Percentiles rank a stretch among this genome's conserved stretches.
Conservation (phyloP, 2,329 filamentous ascomycete species). For the Neoascochyta sp. region DNA sequence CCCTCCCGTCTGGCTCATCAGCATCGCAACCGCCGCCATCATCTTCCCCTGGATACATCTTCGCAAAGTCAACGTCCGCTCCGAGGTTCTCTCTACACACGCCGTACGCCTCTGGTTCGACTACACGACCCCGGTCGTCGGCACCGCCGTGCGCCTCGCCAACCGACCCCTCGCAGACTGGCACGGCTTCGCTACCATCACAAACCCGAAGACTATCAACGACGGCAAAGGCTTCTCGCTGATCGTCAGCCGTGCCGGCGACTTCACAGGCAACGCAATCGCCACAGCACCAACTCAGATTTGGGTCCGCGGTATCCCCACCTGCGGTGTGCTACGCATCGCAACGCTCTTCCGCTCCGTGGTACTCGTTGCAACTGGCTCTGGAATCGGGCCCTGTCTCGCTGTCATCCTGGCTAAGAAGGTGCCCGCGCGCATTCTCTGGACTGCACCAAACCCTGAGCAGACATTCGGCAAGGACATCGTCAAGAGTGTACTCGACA, state of each 20-base stretch:
- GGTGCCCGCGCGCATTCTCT: conserved; percentile 61
- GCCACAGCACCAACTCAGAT: conserved; percentile 31
- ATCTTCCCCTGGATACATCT: conserved; percentile 72
- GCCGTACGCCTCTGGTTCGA: conserved; percentile 63
- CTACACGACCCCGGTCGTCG: conserved; percentile 31
- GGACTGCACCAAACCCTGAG: conserved; percentile 64
- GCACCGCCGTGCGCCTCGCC: conserved; percentile 32
- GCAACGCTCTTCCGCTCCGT: conserved; percentile 36
- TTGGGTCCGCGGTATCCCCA: conserved; percentile 38
- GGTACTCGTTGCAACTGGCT: conserved; percentile 39
- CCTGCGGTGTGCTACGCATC: conserved; percentile 37
- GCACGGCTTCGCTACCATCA: conserved; percentile 42
- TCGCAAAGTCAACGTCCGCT: conserved; percentile 62
- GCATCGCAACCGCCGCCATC: conserved; percentile 62
- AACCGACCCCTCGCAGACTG: conserved; percentile 34
- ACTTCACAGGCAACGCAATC: conserved; percentile 38
- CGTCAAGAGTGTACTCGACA: conserved; percentile 55
- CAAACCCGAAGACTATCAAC: conserved; percentile 18
- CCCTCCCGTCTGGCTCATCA: conserved; percentile 63
- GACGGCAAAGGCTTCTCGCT: conserved; percentile 30
- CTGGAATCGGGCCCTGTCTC: conserved; percentile 43
- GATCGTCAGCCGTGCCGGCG: conserved; percentile 38
- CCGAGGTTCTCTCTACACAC: conserved; percentile 69
- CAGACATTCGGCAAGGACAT: conserved; percentile 62
- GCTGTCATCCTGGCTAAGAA: conserved; percentile 50